Percentiles rank a stretch among this genome's conserved stretches.
Conservation (phyloP, 2,329 filamentous ascomycete species). For the Aphanocladium album region DNA sequence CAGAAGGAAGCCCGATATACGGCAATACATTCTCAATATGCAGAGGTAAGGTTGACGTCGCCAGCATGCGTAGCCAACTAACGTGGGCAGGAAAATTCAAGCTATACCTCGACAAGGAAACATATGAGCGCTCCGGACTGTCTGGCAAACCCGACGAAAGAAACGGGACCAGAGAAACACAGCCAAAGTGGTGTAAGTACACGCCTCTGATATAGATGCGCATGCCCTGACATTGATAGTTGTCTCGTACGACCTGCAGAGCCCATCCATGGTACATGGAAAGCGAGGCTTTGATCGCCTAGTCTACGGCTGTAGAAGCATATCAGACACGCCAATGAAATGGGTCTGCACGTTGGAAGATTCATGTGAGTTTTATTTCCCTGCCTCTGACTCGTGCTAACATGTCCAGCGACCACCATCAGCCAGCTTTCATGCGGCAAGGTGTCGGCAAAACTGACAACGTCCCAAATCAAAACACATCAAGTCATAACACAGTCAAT, state of each 20-base stretch:
- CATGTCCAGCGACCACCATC: not conserved
- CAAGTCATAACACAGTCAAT: slow-evolving; percentile 22
- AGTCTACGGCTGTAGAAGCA: slow-evolving; percentile 72
- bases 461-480: slow-evolving; percentile 6
- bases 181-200: slow-evolving; percentile 66
- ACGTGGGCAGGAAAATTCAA: slow-evolving; percentile 57
- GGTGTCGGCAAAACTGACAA: not conserved
- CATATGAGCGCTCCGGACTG: slow-evolving; percentile 78
- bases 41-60: slow-evolving; percentile 46
- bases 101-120: slow-evolving; percentile 74
- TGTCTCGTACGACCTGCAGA: slow-evolving; percentile 70
- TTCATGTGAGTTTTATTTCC: not conserved
- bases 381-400: not conserved
- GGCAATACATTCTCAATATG: slow-evolving; percentile 69
- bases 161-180: slow-evolving; percentile 54
- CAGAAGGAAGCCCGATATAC: slow-evolving; percentile 64
- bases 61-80: not conserved
- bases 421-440: not conserved
- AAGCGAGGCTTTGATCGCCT: slow-evolving; percentile 79
- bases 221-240: slow-evolving; percentile 44
- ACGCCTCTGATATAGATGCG: not conserved
- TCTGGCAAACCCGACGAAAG: slow-evolving; percentile 62
- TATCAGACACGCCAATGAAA: slow-evolving; percentile 59
- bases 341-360: slow-evolving; percentile 71
- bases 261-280: slow-evolving; percentile 72